Conservation (phyloP, 2,329 filamentous ascomycete species). For the Colletotrichum somersetense region DNA sequence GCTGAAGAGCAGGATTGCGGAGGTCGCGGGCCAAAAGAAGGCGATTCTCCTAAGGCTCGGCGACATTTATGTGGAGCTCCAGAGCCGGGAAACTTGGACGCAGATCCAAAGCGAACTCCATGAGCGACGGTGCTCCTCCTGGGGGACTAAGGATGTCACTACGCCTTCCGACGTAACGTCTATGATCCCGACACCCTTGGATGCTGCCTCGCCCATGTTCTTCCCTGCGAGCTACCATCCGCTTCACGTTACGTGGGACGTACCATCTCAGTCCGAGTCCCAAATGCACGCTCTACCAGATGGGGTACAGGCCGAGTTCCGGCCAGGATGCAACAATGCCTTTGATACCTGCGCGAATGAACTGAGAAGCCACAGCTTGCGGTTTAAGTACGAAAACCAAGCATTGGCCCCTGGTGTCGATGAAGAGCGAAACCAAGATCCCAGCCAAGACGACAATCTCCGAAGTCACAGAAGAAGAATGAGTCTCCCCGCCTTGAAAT, state of each 20-base stretch:
- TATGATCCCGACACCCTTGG: constrained; percentile 45
- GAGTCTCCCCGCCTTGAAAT: constrained; percentile 50
- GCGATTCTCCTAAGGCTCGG: constrained; percentile 59
- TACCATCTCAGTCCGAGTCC: neutral
- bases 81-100: constrained; percentile 57
- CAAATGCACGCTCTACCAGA: neutral
- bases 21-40: constrained; percentile 61
- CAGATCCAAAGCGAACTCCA: constrained; percentile 48
- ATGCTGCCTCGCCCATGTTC: constrained; percentile 50
- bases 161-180: constrained; percentile 24
- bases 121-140: constrained; percentile 9
- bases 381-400: constrained; percentile 14
- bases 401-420: neutral
- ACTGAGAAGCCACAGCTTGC: constrained; percentile 29
- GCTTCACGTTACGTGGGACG: constrained; percentile 10
- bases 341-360: neutral
- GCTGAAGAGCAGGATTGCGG: constrained; percentile 58
- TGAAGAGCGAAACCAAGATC: neutral
- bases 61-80: constrained; percentile 64
- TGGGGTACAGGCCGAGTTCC: neutral
- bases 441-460: neutral
- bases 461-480: constrained; percentile 45
- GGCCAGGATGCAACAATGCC: neutral
- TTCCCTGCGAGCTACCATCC: constrained; percentile 45
- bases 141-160: constrained; percentile 12